Conservation (phyloP, 257 asterid genomes). For the Thymus mandschuricus region DNA sequence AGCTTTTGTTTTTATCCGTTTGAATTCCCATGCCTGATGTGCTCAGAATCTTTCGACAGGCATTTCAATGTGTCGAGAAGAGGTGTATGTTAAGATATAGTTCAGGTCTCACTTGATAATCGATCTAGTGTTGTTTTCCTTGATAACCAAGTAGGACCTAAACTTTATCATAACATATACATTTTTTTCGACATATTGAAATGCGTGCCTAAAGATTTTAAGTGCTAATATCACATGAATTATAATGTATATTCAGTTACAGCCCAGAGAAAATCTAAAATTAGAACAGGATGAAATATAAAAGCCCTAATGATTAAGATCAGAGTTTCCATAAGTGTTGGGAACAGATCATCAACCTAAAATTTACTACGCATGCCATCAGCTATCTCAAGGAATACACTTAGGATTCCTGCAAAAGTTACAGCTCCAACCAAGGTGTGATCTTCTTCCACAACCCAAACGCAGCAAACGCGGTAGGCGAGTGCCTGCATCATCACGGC, state of each 20-base stretch:
- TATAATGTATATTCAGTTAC: neutral
- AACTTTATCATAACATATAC: no score
- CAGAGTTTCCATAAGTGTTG: slow-evolving; percentile 17
- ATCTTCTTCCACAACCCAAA: slow-evolving; percentile 80
- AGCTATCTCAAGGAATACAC: slow-evolving; percentile 50
- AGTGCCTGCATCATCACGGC: slow-evolving; percentile 89
- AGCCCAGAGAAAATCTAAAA: neutral
- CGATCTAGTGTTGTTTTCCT: no score
- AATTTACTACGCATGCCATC: slow-evolving; percentile 16
- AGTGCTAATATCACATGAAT: neutral
- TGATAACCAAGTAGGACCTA: no score
- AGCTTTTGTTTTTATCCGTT: neutral
- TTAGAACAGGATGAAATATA: neutral
- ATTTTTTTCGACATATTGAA: no score
- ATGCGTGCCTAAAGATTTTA: no score
- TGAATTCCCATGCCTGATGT: no score
- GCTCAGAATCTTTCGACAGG: no score
- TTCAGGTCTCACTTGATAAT: no score
- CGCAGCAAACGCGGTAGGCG: slow-evolving; percentile 65
- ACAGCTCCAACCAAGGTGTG: slow-evolving; percentile 64
- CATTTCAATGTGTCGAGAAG: no score
- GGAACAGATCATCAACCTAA: slow-evolving; percentile 28
- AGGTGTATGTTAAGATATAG: no score
- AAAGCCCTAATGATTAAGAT: neutral
- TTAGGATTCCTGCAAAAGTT: slow-evolving; percentile 62